Percentiles rank a stretch among this genome's conserved stretches.
Evolutionary conservation across 2,329 filamentous ascomycete genomes (phyloP).

Genomic region (Apiospora kogelbergensis): DNA sequence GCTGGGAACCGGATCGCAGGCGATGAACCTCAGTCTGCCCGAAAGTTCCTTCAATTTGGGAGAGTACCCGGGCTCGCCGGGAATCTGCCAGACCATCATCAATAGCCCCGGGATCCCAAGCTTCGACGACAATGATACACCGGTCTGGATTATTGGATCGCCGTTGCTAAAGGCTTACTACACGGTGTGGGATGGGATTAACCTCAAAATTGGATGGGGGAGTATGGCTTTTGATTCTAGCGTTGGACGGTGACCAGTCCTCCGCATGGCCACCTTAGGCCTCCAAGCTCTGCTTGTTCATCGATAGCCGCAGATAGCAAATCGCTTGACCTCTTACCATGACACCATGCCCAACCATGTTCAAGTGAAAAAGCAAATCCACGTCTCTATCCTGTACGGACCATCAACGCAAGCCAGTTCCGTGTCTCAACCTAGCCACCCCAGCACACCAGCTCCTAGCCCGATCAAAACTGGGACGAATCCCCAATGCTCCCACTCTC

Average conservation of each 20-base stretch:
- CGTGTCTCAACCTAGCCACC: neutral
- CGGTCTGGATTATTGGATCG: conserved; percentile 33
- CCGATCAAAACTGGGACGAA: neutral
- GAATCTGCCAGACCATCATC: conserved; percentile 34
- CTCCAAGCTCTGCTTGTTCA: too few relatives aligned
- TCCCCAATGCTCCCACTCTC: neutral
- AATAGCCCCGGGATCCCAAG: conserved; percentile 21
- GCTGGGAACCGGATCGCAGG: conserved; percentile 22
- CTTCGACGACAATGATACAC: conserved; percentile 13
- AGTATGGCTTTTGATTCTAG: conserved; percentile 6
- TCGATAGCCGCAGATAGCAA: too few relatives aligned
- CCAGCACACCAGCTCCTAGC: neutral
- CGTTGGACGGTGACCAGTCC: too few relatives aligned
- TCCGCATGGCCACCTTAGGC: too few relatives aligned
- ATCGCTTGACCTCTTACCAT: too few relatives aligned
- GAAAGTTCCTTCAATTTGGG: conserved; percentile 33
- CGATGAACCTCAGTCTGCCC: conserved; percentile 25
- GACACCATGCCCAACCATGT: too few relatives aligned
- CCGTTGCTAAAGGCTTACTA: conserved; percentile 36
- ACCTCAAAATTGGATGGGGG: conserved; percentile 25
- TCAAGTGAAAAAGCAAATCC: too few relatives aligned
- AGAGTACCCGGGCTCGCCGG: conserved; percentile 26
- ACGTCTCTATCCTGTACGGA: too few relatives aligned
- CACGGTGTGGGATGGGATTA: conserved; percentile 34
- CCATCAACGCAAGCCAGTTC: neutral